phyloP scores from a whole-genome alignment of 2,329 filamentous ascomycete species.

The Chaetomium strumarium region DNA sequence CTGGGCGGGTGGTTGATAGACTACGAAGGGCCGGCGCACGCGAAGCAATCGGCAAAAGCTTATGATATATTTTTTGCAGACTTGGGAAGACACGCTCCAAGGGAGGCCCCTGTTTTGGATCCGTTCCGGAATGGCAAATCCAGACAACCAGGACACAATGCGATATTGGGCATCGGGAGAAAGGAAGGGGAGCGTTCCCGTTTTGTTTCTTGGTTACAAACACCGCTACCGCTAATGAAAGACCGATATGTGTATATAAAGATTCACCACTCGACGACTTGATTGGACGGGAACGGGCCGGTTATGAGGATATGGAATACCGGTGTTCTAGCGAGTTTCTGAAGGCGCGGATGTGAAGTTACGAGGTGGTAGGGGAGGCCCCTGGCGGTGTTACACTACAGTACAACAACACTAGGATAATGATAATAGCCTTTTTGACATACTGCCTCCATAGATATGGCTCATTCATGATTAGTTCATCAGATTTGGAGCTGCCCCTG shows the following conservation, averaged over 20 bases:
- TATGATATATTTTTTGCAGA: background rate
- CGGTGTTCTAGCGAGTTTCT: background rate
- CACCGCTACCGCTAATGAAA: background rate
- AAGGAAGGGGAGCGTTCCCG: too few species aligned
- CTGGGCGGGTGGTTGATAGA: background rate
- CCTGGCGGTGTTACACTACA: too few species aligned
- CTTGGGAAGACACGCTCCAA: conserved; percentile 1
- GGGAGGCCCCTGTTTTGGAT: conserved; percentile 1
- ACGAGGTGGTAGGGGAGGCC: background rate
- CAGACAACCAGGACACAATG: too few species aligned
- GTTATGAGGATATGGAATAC: background rate
- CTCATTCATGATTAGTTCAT: background rate
- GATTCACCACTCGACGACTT: background rate
- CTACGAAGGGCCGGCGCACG: background rate
- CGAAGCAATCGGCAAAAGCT: background rate
- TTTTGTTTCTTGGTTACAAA: too few species aligned
- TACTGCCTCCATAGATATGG: background rate
- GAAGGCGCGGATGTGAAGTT: background rate
- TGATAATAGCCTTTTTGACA: background rate
- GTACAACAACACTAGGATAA: background rate
- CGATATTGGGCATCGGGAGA: too few species aligned
- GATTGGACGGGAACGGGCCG: background rate
- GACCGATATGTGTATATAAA: background rate
- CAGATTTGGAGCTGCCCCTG: background rate
- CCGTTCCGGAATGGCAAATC: too few species aligned